Percentiles rank a stretch among this genome's conserved stretches.
phyloP scores from a whole-genome alignment of 2,329 filamentous ascomycete genomes.

The Triangularia verruculosa region DNA sequence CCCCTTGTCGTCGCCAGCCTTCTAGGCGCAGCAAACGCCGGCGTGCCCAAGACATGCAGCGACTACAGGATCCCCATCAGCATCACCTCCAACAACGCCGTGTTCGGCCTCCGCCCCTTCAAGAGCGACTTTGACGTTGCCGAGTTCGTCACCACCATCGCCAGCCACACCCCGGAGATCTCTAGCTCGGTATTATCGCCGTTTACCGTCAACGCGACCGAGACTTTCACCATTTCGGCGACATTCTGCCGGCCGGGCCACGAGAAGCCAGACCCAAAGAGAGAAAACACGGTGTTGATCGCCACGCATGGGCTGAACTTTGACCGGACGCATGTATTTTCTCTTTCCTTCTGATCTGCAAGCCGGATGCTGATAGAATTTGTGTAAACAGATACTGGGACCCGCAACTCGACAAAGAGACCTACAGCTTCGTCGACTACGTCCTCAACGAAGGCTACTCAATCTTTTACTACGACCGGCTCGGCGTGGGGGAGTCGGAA shows the following conservation, averaged over 20 bases:
- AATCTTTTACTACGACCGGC: constrained; percentile 37
- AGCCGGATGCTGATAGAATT: not conserved
- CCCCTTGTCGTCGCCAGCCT: not conserved
- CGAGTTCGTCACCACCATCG: constrained; percentile 16
- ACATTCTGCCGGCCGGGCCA: constrained; percentile 20
- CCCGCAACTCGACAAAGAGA: constrained; percentile 25
- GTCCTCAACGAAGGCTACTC: constrained; percentile 33
- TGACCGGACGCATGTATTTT: constrained; percentile 14
- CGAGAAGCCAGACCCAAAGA: not conserved
- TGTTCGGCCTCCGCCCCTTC: constrained; percentile 15
- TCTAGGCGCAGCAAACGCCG: not conserved
- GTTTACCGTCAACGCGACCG: constrained; percentile 5
- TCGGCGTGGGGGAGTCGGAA: constrained; percentile 33
- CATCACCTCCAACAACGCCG: constrained; percentile 14
- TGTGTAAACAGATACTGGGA: constrained; percentile 32
- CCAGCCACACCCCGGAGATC: constrained; percentile 5
- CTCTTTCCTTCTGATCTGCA: not conserved
- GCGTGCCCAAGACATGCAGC: constrained; percentile 19
- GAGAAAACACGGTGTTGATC: constrained; percentile 18
- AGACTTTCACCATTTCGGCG: constrained; percentile 18
- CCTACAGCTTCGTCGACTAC: constrained; percentile 36
- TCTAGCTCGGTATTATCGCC: not conserved
- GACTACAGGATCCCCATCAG: constrained; percentile 37
- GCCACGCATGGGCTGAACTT: constrained; percentile 22
- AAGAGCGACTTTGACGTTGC: constrained; percentile 20